These are phyloP conservation scores for Arabidopsis arenosa DNA, from an alignment of 345 rosid species.

Conservation along the genomic window DNA sequence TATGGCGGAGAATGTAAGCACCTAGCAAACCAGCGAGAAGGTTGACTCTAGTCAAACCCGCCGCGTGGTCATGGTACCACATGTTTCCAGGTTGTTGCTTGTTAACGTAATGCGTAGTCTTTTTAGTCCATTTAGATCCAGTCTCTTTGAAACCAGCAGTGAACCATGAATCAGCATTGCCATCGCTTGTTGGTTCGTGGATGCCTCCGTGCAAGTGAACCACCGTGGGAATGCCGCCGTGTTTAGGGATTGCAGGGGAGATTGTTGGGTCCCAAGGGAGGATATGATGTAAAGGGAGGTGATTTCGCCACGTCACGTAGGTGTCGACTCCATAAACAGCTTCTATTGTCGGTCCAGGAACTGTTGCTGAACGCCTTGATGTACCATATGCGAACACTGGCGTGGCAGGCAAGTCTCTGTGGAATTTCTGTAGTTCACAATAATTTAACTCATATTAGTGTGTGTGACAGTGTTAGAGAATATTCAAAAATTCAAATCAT, in stretches of 20 bases:
- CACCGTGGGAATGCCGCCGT: slow-evolving; percentile 81
- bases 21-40: slow-evolving; percentile 85
- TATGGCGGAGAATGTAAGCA: slow-evolving; percentile 71
- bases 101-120: slow-evolving; percentile 61
- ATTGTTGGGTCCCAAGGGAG: slow-evolving; percentile 94
- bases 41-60: slow-evolving; percentile 90
- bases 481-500: slow-evolving; percentile 14
- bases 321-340: slow-evolving; percentile 67
- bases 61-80: slow-evolving; percentile 97
- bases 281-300: slow-evolving; percentile 82
- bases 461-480: not conserved
- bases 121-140: slow-evolving; percentile 73
- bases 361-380: slow-evolving; percentile 60
- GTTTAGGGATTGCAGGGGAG: slow-evolving; percentile 62
- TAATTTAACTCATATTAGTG: not conserved
- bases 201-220: slow-evolving; percentile 95
- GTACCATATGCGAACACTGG: slow-evolving; percentile 84
- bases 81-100: slow-evolving; percentile 84
- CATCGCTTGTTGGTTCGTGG: slow-evolving; percentile 79
- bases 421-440: slow-evolving; percentile 68
- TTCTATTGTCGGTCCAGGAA: slow-evolving; percentile 96
- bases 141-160: slow-evolving; percentile 62
- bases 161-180: slow-evolving; percentile 81
- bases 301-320: slow-evolving; percentile 76
- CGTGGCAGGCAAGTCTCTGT: slow-evolving; percentile 80